Evolutionary conservation across 1,284 basidiomycete genomes (phyloP).

Genomic region (Ceratobasidium sp.): DNA sequence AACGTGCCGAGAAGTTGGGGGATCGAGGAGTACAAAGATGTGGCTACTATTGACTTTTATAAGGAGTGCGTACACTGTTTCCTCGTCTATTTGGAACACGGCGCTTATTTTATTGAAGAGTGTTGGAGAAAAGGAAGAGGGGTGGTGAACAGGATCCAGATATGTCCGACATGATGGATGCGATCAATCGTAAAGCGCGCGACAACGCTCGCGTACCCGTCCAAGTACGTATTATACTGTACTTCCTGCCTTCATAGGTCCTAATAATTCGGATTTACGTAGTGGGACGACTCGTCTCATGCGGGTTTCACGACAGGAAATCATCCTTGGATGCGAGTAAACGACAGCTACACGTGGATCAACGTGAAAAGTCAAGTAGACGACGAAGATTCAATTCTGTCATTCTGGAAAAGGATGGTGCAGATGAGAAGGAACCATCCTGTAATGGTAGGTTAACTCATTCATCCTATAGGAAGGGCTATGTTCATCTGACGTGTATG

Average conservation of each 20-base stretch:
- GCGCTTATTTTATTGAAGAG: not conserved
- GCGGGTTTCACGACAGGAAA: constrained; percentile 72
- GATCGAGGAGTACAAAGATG: constrained; percentile 79
- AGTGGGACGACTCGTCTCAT: constrained; percentile 7
- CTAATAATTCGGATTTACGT: not conserved
- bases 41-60: constrained; percentile 69
- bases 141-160: constrained; percentile 63
- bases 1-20: constrained; percentile 77
- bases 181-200: constrained; percentile 72
- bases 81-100: not conserved
- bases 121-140: constrained; percentile 58
- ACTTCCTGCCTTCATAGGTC: not conserved
- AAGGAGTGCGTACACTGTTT: constrained; percentile 56
- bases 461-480: not conserved
- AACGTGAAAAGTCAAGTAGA: constrained; percentile 69
- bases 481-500: constrained; percentile 35
- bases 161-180: constrained; percentile 70
- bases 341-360: constrained; percentile 75
- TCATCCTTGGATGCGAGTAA: constrained; percentile 80
- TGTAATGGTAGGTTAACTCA: constrained; percentile 63
- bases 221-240: constrained; percentile 62
- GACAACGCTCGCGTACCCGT: constrained; percentile 80
- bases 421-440: constrained; percentile 65
- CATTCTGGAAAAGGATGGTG: constrained; percentile 73
- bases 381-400: constrained; percentile 66